phyloP scores from a whole-genome alignment of 352 stramenopile species.

The Blastocystis hominis region DNA sequence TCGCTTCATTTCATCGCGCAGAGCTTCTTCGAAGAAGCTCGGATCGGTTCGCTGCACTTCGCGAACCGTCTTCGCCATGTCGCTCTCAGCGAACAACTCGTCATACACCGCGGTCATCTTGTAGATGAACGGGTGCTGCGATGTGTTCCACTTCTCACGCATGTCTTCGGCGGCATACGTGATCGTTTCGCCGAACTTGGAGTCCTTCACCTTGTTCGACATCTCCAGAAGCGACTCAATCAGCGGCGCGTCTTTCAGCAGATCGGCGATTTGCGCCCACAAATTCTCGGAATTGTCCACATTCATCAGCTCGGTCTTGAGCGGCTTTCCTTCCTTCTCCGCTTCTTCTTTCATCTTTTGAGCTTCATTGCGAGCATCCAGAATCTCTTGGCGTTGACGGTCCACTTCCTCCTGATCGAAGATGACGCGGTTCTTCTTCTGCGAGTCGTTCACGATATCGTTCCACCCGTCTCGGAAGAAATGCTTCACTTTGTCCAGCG shows the following conservation, averaged over 20 bases:
- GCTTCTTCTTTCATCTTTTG: constrained; percentile 38
- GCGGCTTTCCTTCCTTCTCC: constrained; percentile 28
- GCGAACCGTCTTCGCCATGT: constrained; percentile 36
- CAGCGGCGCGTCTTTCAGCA: constrained; percentile 52
- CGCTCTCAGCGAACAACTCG: constrained; percentile 51
- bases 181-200: constrained; percentile 46
- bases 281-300: constrained; percentile 47
- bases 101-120: constrained; percentile 54
- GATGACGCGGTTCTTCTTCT: constrained; percentile 41
- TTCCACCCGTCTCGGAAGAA: constrained; percentile 55
- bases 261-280: constrained; percentile 40
- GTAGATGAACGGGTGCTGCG: constrained; percentile 50
- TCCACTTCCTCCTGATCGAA: constrained; percentile 53
- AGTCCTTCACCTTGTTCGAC: constrained; percentile 51
- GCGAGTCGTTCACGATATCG: constrained; percentile 8
- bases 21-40: constrained; percentile 30
- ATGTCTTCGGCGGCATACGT: constrained; percentile 41
- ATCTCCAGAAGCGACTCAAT: constrained; percentile 53
- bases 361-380: constrained; percentile 33
- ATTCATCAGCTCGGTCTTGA: constrained; percentile 54
- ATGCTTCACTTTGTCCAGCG: constrained; percentile 46
- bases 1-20: constrained; percentile 52
- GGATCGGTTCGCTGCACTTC: constrained; percentile 53
- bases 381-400: background rate
- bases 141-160: constrained; percentile 57